Base-by-base conservation (phyloP, 164 flowering plant species). In the Vitis labrusca region DNA sequence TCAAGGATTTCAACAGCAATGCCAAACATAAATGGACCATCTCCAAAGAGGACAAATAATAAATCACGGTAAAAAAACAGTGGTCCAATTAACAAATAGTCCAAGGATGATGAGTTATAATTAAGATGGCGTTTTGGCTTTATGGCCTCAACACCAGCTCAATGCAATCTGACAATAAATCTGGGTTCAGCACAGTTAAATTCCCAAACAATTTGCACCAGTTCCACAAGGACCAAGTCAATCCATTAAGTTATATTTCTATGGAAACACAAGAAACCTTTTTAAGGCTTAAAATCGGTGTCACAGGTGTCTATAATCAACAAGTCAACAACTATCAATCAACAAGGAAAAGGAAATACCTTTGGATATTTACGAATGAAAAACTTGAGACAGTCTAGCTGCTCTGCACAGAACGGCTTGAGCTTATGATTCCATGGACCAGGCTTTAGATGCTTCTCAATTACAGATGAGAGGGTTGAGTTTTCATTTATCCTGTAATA, bases 361-460 rank as follows among this genome's bases (percentile, higher is more conserved):
- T 87, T 89, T 3, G 89, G 85, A 77, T 80, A 73, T 79, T 81
- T 88, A 12, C 84, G 79, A 48, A 91, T 85, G 76, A 90, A 88
- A 77, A 88, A 82, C 67, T 83, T 93, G 63, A 93, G 90, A 64
- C 66, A 62, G 5, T 86, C 85, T 59, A 88, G 63, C 32, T 73
- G 74, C 75, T 86, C 90, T 49, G 83, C 80, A 69, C 82, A 81
- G 63, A 88, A 95, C 74, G 77, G 86, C 79, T 66, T 85, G 52
- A 95, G 82, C 67, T 74, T 73, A 82, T 84, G 74, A 62, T 83
- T 89, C 92, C 90, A 85, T 9, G 92, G 92, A 53, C 90, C 82
- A 65, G 85, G 86, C 71, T 88, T 76, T 48, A 93, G 78, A 83
- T 95, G 96, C 10, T 89, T 87, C 78, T 81, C 86, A 71, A 95